phyloP scores from a whole-genome alignment of 2,329 filamentous ascomycete species.

The Ophiostoma himal-ulmi region DNA sequence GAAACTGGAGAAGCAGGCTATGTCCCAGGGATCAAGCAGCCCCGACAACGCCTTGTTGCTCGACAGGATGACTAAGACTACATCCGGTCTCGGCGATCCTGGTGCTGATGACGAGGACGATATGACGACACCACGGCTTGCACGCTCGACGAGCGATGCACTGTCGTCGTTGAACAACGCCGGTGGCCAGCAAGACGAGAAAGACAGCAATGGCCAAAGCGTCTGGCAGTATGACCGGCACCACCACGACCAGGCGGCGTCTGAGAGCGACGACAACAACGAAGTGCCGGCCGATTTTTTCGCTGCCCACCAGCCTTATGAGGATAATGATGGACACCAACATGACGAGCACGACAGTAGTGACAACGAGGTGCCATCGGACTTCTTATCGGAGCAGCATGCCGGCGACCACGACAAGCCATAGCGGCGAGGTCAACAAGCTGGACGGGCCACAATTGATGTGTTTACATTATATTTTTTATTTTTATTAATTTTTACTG shows the following conservation, averaged over 20 bases:
- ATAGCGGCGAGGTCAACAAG: neutral
- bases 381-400: constrained; percentile 40
- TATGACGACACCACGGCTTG: constrained; percentile 31
- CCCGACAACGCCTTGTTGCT: neutral
- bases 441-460: neutral
- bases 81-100: neutral
- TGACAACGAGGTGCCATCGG: constrained; percentile 47
- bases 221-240: constrained; percentile 24
- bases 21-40: neutral
- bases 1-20: neutral
- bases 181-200: neutral
- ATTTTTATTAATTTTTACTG: neutral
- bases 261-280: constrained; percentile 38
- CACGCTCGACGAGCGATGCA: constrained; percentile 30
- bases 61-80: neutral
- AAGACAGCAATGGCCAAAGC: neutral
- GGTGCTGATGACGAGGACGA: constrained; percentile 15
- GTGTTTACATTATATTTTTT: neutral
- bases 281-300: constrained; percentile 41
- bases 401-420: constrained; percentile 38
- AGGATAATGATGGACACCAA: constrained; percentile 30
- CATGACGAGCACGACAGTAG: constrained; percentile 32
- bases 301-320: constrained; percentile 30
- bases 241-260: constrained; percentile 25
- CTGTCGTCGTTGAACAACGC: neutral